Evolutionary conservation across 768 basidiomycete species (phyloP).

Genomic region (Leccinum incarnatum): DNA sequence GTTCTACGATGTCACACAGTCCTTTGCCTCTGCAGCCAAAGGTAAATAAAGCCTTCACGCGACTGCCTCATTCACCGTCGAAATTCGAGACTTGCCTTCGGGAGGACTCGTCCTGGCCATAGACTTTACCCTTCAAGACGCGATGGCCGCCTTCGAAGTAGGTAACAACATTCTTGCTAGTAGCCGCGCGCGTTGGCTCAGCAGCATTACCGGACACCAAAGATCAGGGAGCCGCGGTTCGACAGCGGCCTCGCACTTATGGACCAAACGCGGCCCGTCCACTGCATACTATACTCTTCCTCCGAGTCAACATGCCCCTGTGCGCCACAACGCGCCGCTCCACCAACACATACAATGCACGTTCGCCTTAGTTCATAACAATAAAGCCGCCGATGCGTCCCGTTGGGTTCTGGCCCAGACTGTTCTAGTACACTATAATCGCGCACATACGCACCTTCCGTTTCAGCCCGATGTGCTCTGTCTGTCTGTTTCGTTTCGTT

Average conservation of each 20-base stretch:
- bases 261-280: constrained; percentile 39
- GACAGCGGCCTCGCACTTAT: constrained; percentile 69
- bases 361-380: too few relatives aligned
- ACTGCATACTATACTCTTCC: too few relatives aligned
- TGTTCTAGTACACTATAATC: too few relatives aligned
- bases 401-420: too few relatives aligned
- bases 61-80: constrained; percentile 9
- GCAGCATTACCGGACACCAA: constrained; percentile 27
- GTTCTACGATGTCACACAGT: constrained; percentile 30
- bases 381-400: too few relatives aligned
- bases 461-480: too few relatives aligned
- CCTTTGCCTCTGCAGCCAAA: constrained; percentile 58
- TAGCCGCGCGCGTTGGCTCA: constrained; percentile 12
- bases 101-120: constrained; percentile 65
- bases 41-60: constrained; percentile 40
- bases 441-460: too few relatives aligned
- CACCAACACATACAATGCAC: too few relatives aligned
- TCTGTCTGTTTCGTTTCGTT: too few relatives aligned
- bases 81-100: constrained; percentile 55
- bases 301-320: too few relatives aligned
- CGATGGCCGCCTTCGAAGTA: constrained; percentile 94
- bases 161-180: constrained; percentile 14
- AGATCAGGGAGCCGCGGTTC: constrained; percentile 90
- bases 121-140: constrained; percentile 74
- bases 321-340: too few relatives aligned